Evolutionary conservation across 1,139 yeast species (phyloP).

Genomic region (Lizanozyma gosingica): DNA sequence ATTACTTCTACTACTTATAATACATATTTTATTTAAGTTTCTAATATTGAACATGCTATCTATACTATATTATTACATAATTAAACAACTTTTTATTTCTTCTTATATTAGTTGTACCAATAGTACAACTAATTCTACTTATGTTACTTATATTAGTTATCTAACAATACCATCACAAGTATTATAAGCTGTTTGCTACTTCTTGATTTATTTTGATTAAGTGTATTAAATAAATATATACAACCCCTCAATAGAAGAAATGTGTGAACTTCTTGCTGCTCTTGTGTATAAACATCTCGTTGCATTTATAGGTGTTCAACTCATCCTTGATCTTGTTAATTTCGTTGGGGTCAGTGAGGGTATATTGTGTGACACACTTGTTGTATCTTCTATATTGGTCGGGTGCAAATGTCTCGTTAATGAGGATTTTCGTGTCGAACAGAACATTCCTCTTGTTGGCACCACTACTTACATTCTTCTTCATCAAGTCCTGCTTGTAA

Average conservation of each 20-base stretch:
- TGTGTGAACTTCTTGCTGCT: slow-evolving; percentile 43
- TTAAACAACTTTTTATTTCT: too few species aligned
- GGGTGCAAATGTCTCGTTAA: slow-evolving; percentile 42
- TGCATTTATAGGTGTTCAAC: slow-evolving; percentile 41
- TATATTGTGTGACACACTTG: slow-evolving; percentile 42
- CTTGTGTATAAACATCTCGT: slow-evolving; percentile 50
- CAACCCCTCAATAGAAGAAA: slow-evolving; percentile 35
- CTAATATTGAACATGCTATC: too few species aligned
- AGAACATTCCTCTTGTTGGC: slow-evolving; percentile 18
- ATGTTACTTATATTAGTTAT: too few species aligned
- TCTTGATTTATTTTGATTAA: too few species aligned
- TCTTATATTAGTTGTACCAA: too few species aligned
- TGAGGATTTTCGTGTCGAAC: slow-evolving; percentile 35
- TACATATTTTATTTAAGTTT: too few species aligned
- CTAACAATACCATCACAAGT: too few species aligned
- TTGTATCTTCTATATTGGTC: slow-evolving; percentile 43
- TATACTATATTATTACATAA: too few species aligned
- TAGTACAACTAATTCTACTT: too few species aligned
- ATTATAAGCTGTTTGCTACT: too few species aligned
- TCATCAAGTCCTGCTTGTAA: background rate
- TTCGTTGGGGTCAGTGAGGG: slow-evolving; percentile 37
- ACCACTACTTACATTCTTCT: slow-evolving; percentile 1
- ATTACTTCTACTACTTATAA: too few species aligned
- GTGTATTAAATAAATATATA: too few species aligned
- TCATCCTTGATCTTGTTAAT: slow-evolving; percentile 42